Conservation (phyloP, 306 rosid genomes). For the Comarum palustre region DNA sequence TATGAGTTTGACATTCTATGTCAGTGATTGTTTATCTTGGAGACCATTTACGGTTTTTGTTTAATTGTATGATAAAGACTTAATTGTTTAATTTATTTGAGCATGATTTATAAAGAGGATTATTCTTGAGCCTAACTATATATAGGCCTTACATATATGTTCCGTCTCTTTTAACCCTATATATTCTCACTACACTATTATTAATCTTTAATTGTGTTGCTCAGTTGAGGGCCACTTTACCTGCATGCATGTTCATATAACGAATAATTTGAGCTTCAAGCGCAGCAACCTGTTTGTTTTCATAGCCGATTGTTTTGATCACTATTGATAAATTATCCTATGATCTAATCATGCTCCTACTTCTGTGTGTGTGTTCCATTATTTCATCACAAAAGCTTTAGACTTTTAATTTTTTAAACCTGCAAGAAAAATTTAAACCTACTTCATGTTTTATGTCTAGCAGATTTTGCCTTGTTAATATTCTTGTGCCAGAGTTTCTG, state of each 20-base stretch:
- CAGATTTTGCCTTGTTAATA: background rate
- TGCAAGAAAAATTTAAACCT: background rate
- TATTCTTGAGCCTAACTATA: constrained; percentile 36
- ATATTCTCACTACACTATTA: constrained; percentile 40
- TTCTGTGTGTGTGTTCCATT: background rate
- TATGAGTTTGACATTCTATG: constrained; percentile 45
- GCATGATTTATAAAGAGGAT: constrained; percentile 32
- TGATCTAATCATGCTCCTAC: background rate
- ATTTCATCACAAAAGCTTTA: background rate
- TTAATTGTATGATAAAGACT: background rate
- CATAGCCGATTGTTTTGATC: background rate
- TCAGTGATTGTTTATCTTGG: constrained; percentile 25
- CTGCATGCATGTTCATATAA: constrained; percentile 7
- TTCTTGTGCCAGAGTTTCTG: background rate
- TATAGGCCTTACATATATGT: constrained; percentile 36
- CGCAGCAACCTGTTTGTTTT: too few species aligned
- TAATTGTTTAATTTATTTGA: constrained; percentile 17
- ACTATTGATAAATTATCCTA: background rate
- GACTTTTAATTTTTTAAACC: background rate
- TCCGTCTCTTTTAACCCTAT: constrained; percentile 48
- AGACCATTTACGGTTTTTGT: background rate
- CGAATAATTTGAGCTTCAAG: background rate
- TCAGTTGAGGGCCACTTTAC: constrained; percentile 39
- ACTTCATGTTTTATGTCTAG: background rate
- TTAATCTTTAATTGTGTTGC: constrained; percentile 24